Evolutionary conservation across 306 rosid genomes (phyloP), one percentile per base, ranked within the genome.

Genomic region (Quillaja saponaria): DNA sequence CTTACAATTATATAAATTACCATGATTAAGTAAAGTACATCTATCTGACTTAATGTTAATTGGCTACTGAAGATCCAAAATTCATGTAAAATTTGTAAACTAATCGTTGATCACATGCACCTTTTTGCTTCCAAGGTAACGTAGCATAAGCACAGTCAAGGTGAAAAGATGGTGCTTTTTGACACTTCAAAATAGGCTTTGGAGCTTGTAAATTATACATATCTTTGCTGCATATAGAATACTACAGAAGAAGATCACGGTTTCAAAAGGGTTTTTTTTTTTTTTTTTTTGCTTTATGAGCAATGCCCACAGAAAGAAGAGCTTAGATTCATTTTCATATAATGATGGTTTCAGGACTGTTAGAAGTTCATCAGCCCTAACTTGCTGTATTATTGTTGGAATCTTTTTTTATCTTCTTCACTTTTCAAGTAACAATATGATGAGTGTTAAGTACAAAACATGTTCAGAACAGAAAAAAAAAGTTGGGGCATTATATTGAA

Each of bases 61-160:
- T 84, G 78, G 78, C 68, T 67, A 55, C 42, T 34, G 39, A 47
- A 73, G 76, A 79, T 76, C 75, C 49, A 44, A 76, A 25, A 64
- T n/a, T 38, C 10, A 49, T 59, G 72, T 69, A 66, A 71, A 65
- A 61, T 44, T 69, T 62, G 51, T 71, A 73, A 72, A 78, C 28
- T 72, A 81, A 66, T 58, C 34, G 58, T 46, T 62, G 44, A 59
- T 81, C 94, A 85, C 88, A 80, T 84, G 77, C 77, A 64, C 2
- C 61, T 68, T 75, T 80, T 66, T 53, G 63, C 65, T 64, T 49
- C 46, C 21, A 48, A 34, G 45, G 6, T 60, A 21, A 14, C 10
- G n/a, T 12, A 2, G 9, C 20, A 63, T 33, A n/a, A n/a, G n/a
- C n/a, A n/a, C n/a, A 49, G 79, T 71, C 78, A 55, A 73, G 61